phyloP scores from a whole-genome alignment of 768 basidiomycete species.

The Boletus speciosus region DNA sequence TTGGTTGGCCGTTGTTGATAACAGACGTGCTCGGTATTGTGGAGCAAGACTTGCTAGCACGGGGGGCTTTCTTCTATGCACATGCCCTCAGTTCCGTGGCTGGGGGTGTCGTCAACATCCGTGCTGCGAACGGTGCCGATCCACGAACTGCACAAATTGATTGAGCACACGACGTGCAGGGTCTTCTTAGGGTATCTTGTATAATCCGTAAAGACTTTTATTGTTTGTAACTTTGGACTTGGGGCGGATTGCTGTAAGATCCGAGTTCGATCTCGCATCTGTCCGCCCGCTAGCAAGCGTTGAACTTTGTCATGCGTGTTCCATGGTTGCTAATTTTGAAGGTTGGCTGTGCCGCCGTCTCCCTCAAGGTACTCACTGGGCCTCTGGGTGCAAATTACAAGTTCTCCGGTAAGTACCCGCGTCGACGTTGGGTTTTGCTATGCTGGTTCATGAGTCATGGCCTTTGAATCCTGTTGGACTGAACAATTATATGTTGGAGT shows the following conservation, averaged over 20 bases:
- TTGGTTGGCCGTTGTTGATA: slow-evolving; percentile 43
- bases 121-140: slow-evolving; percentile 39
- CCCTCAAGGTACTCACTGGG: too few species aligned
- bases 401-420: too few species aligned
- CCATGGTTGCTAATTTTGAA: too few species aligned
- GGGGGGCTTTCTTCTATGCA: slow-evolving; percentile 39
- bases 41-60: slow-evolving; percentile 41
- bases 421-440: too few species aligned
- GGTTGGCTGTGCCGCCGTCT: too few species aligned
- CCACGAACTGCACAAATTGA: slow-evolving; percentile 37
- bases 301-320: too few species aligned
- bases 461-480: too few species aligned
- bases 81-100: slow-evolving; percentile 41
- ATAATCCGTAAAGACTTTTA: neutral
- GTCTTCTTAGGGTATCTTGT: neutral
- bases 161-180: slow-evolving; percentile 9
- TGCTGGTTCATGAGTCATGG: too few species aligned
- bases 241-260: neutral
- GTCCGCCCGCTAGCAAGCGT: too few species aligned
- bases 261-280: neutral
- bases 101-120: slow-evolving; percentile 41
- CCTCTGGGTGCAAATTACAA: too few species aligned
- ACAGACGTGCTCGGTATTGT: slow-evolving; percentile 43
- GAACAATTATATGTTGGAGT: too few species aligned
- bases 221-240: neutral